Evolutionary conservation across 805 yeast genomes (phyloP), one percentile per base, ranked within the genome.

Genomic region (Clavispora phyllophila): DNA sequence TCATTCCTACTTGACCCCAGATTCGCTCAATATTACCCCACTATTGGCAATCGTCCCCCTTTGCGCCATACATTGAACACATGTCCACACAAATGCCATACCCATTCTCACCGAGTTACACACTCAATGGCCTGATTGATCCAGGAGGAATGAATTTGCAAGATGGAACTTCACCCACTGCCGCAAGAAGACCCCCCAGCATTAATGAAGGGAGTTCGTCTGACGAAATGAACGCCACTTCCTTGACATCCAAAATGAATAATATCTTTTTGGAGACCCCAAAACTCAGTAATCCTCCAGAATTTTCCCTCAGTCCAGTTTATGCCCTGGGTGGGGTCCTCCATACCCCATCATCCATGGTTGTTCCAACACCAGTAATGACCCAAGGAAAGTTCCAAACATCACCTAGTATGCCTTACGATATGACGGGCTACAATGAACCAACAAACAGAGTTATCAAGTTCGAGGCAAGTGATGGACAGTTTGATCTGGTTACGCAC

Each of bases 261-360:
- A 28, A 29, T 19, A n/a, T 38, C 20, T 38, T 34, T 25, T 37
- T 42, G 28, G 40, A 39, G 26, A 42, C 45, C 3, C 45, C 37
- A 17, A 38, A 42, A 8, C 2, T 39, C 13, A 14, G 29, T 4
- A 20, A 20, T 4, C 15, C 41, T 8, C 31, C 39, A 5, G 32
- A 12, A 8, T 36, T 36, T 14, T n/a, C 28, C 13, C 31, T 18
- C 18, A 36, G 39, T 20, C 39, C 41, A 3, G 18, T 24, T 10
- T 31, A 19, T 20, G 15, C 25, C 3, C 32, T 8, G 17, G 27
- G 17, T 3, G 17, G 20, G 19, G 9, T 17, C 13, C 13, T 32
- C 12, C 36, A 39, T 27, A 39, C 41, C 9, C 41, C 41, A 2
- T 22, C n/a, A 2, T 39, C 41, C 9, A 22, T 39, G 18, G 35